Evolutionary conservation across 2,329 filamentous ascomycete species (phyloP).

Genomic region (Diaporthe eres): DNA sequence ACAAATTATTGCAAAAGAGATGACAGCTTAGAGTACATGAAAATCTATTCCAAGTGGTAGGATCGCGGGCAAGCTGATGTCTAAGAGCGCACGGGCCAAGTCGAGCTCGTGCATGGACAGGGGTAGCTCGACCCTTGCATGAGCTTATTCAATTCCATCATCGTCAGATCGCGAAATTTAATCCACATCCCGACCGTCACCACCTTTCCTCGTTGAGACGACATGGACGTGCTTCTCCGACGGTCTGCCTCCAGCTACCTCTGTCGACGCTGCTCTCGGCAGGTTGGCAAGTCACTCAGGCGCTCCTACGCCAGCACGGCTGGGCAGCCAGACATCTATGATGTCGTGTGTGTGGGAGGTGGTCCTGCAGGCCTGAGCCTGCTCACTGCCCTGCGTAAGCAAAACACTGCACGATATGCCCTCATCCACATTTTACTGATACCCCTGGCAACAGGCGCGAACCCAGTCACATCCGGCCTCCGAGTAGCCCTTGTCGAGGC

Average conservation of each 20-base stretch:
- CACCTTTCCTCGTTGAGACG: neutral
- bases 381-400: conserved; percentile 80
- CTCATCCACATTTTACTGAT: neutral
- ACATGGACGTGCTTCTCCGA: conserved; percentile 47
- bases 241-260: conserved; percentile 53
- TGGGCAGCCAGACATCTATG: conserved; percentile 80
- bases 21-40: too few species aligned
- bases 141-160: conserved; percentile 11
- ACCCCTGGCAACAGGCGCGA: conserved; percentile 71
- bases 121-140: conserved; percentile 39
- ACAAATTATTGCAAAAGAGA: too few species aligned
- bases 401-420: neutral
- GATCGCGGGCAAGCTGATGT: too few species aligned
- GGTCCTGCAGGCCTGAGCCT: conserved; percentile 91
- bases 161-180: conserved; percentile 18
- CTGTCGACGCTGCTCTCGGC: conserved; percentile 63
- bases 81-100: conserved; percentile 24
- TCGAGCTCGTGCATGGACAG: neutral
- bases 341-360: conserved; percentile 92
- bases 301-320: conserved; percentile 59
- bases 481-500: conserved; percentile 91
- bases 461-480: conserved; percentile 80
- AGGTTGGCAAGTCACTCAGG: conserved; percentile 50
- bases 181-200: neutral
- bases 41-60: too few species aligned